phyloP scores from a whole-genome alignment of 192 early-diverging fungal species.

The Chytriomyces confervae region DNA sequence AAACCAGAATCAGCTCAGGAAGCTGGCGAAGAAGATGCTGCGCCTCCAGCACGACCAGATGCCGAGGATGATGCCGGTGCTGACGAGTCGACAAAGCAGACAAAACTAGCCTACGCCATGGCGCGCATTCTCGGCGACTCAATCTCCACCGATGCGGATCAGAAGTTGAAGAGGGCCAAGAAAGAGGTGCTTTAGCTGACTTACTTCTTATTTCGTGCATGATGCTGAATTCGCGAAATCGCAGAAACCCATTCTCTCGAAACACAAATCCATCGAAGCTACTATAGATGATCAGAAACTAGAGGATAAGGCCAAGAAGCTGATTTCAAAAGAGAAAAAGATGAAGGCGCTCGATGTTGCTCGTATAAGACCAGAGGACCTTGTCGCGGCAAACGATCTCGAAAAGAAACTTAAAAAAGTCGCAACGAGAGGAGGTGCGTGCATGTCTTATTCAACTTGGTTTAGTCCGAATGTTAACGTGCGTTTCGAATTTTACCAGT shows the following conservation, averaged over 20 bases:
- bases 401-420: constrained; percentile 90
- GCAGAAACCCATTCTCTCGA: constrained; percentile 79
- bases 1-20: constrained; percentile 46
- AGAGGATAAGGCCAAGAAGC: constrained; percentile 81
- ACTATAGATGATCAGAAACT: constrained; percentile 83
- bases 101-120: constrained; percentile 72
- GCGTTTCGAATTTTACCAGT: constrained; percentile 56
- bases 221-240: too few relatives aligned
- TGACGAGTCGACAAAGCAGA: constrained; percentile 48
- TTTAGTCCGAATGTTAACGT: constrained; percentile 4
- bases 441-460: constrained; percentile 10
- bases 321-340: constrained; percentile 76
- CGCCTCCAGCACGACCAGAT: not conserved
- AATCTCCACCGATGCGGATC: constrained; percentile 48
- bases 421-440: constrained; percentile 84
- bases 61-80: not conserved
- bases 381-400: constrained; percentile 75
- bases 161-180: constrained; percentile 11
- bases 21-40: constrained; percentile 38
- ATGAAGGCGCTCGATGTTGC: constrained; percentile 63
- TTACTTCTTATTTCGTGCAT: not conserved
- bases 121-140: constrained; percentile 67
- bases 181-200: not conserved
- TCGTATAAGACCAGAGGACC: constrained; percentile 71
- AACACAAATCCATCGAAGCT: constrained; percentile 80